A percentile compares a stretch with the other conserved stretches of the same genome.
phyloP scores from a whole-genome alignment of 768 basidiomycete species.

The Gelatoporia subvermispora region DNA sequence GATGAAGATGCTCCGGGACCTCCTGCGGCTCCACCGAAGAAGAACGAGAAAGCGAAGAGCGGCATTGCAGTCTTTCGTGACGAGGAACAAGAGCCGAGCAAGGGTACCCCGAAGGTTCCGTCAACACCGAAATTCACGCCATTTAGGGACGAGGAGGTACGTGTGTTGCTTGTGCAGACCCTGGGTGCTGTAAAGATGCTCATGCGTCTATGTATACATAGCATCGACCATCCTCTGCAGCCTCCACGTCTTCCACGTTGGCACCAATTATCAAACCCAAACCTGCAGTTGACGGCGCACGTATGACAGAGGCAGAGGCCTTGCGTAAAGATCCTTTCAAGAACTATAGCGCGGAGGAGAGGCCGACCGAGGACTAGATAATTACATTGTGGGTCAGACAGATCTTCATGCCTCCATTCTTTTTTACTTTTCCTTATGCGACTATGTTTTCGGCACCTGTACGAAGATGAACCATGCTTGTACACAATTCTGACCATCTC shows the following conservation, averaged over 20 bases:
- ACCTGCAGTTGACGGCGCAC: constrained; percentile 35
- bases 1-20: neutral
- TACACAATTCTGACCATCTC: no score
- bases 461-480: no score
- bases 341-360: constrained; percentile 47
- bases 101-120: constrained; percentile 25
- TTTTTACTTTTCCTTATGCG: no score
- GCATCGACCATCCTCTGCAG: constrained; percentile 24
- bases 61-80: constrained; percentile 17
- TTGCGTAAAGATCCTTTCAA: constrained; percentile 75
- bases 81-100: constrained; percentile 2
- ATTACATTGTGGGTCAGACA: no score
- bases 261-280: constrained; percentile 69
- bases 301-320: constrained; percentile 69
- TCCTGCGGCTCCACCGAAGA: neutral
- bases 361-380: constrained; percentile 11
- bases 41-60: constrained; percentile 2
- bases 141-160: constrained; percentile 62
- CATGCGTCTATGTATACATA: constrained; percentile 10
- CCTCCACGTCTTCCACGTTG: constrained; percentile 31
- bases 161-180: constrained; percentile 7
- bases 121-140: constrained; percentile 61
- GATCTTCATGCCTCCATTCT: no score
- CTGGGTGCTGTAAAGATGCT: no score
- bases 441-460: no score